Evolutionary conservation across 805 yeast species (phyloP).

Genomic region (Yamadazyma akitaensis): DNA sequence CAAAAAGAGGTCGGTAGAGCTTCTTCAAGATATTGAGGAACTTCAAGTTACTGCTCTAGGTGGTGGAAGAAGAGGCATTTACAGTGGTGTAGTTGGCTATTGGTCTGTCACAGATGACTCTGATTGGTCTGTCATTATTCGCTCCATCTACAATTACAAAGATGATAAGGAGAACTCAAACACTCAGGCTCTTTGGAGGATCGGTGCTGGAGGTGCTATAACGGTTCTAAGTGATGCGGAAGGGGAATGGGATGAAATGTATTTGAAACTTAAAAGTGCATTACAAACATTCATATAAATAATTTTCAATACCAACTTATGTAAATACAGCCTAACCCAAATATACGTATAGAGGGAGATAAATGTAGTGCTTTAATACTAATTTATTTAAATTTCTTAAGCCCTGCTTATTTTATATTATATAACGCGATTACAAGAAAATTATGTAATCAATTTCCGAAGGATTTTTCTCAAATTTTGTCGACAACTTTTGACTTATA

Average conservation of each 20-base stretch:
- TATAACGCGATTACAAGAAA: not conserved
- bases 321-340: not conserved
- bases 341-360: not conserved
- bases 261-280: conserved; percentile 73
- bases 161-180: conserved; percentile 39
- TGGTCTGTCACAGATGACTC: conserved; percentile 86
- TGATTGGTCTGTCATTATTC: conserved; percentile 94
- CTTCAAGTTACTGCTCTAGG: conserved; percentile 28
- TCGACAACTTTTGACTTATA: conserved; percentile 4
- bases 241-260: conserved; percentile 93
- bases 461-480: conserved; percentile 5
- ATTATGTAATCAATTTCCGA: conserved; percentile 1
- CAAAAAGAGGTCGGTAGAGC: conserved; percentile 84
- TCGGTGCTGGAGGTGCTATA: conserved; percentile 99
- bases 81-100: conserved; percentile 94
- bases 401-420: not conserved
- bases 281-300: conserved; percentile 57
- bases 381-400: not conserved
- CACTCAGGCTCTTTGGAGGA: conserved; percentile 53
- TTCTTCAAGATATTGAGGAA: conserved; percentile 60
- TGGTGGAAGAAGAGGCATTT: conserved; percentile 69
- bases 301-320: not conserved
- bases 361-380: not conserved
- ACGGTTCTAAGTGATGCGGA: conserved; percentile 80
- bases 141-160: conserved; percentile 71